Base-by-base conservation (phyloP, 139 green algal genomes). In the Tetraselmis chui region DNA sequence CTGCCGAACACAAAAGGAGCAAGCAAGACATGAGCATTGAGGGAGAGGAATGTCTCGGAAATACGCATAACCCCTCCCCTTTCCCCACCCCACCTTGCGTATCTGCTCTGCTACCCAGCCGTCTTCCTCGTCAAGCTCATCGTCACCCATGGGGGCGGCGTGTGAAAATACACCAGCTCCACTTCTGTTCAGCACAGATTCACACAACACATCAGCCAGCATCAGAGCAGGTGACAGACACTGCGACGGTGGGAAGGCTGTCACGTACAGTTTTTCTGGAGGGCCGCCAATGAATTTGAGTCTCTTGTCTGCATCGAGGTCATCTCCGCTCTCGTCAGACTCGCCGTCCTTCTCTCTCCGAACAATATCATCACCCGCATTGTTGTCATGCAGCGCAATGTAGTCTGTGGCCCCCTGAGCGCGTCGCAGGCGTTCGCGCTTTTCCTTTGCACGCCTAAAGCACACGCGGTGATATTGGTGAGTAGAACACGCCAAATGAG, bases 331-430 rank as follows among this genome's bases (percentile, higher is more conserved):
- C 28, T 82, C 88, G 11, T 67, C 45, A 30, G 77, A 85, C 31
- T 74, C 27, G 2, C 58, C 77, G 1, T 58, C 76, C 23, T 59
- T 59, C 28, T 77, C 79, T 5, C 45, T 5, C 45, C 45, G 45
- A 5, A 67, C 45, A 67, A 67, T 67, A 5, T 67, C 45, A 5
- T 5, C 45, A 18, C 18, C 45, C 5, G 11, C 45, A 18, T 45
- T 76, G 78, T 67, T 87, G 29, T 83, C 29, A 79, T 32, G 29
- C 84, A 93, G 80, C 2, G 91, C 90, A 0, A 96, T 77, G 76
- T 96, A 97, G 87, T 96, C 92, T 0, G 92, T 92, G 0, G 93
- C 93, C 1, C 93, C 80, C 78, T 93, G 90, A 2, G 89, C 92
- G 58, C 89, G 86, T 1, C 92, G 85, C 31, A 96, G 79, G 28